Base-by-base conservation (phyloP, 176 grass and related monocot species). In the Eragrostis curvula region DNA sequence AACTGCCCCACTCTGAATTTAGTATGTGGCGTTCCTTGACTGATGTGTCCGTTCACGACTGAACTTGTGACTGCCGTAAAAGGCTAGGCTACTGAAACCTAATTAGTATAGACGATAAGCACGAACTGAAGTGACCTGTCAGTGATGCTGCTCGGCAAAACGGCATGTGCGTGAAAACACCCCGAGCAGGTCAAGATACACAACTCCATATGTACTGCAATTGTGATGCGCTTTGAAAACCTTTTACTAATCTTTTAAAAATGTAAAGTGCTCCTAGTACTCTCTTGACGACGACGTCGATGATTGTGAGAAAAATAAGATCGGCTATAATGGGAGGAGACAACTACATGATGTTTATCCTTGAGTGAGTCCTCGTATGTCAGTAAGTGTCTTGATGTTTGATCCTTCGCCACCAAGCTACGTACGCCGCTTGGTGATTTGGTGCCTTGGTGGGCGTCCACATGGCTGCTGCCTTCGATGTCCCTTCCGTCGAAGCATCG, bases 51-150 rank as follows among this genome's bases (percentile, higher is more conserved):
- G 62, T 60, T 60, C 10, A 51, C 57, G 70, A 59, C 50, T 75
- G 74, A 30, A 67, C 77, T 0, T 68, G 17, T n/a, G 39, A 66
- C 82, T 85, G 77, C 87, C 82, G 77, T 89, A 81, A 89, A 50
- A 53, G 45, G 81, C 25, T 20, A 55, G 13, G 46, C 70, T 80
- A 52, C 75, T 57, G 59, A 29, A 36, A 15, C 61, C 60, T 44
- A 66, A 39, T 51, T 40, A 52, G n/a, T n/a, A 36, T 36, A 2
- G 77, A 70, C 7, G 87, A 85, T 81, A 85, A 89, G 77, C 20
- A 60, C 48, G 59, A 53, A 24, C 24, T 6, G 30, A 81, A 47
- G 10, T 70, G 62, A 60, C 81, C 61, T 69, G 42, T 61, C 69
- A 69, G 50, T 44, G 15, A 79, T 5, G 24, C 11, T 5, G 39